Percentiles rank a stretch among this genome's conserved stretches.
These are phyloP conservation scores for Teratosphaeria epicoccoides DNA, from an alignment of 2,329 filamentous ascomycete genomes.

Conservation along the genomic window DNA sequence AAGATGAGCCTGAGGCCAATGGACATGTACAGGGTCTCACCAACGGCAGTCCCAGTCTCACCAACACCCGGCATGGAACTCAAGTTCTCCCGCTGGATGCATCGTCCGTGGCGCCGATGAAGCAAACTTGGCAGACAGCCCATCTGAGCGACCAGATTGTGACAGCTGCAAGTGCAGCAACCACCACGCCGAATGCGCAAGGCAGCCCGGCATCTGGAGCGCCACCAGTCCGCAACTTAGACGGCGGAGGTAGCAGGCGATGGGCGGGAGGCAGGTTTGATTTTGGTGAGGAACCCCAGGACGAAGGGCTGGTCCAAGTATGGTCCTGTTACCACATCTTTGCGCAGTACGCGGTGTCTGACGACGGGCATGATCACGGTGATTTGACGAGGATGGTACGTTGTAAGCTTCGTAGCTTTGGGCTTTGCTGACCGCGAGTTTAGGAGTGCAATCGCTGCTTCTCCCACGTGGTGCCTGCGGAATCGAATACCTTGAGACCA, in stretches of 20 bases:
- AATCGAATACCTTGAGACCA: not conserved
- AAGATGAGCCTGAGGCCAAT: no score
- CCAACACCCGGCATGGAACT: not conserved
- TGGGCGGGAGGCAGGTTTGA: slow-evolving; percentile 24
- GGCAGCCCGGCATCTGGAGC: not conserved
- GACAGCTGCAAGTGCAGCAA: slow-evolving; percentile 1
- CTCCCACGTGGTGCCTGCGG: slow-evolving; percentile 2
- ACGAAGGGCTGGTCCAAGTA: slow-evolving; percentile 11
- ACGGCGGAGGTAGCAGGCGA: slow-evolving; percentile 20
- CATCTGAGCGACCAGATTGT: not conserved
- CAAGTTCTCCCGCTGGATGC: not conserved
- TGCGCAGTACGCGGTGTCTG: slow-evolving; percentile 1
- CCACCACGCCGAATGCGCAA: not conserved
- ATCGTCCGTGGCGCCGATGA: not conserved
- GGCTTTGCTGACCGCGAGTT: not conserved
- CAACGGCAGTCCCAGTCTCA: not conserved
- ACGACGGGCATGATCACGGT: slow-evolving; percentile 10
- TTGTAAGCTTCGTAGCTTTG: not conserved
- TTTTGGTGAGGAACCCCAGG: slow-evolving; percentile 29
- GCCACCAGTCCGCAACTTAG: slow-evolving; percentile 22
- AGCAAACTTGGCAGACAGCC: not conserved
- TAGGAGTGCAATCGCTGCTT: slow-evolving; percentile 18
- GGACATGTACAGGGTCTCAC: not conserved
- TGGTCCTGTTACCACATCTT: slow-evolving; percentile 21
- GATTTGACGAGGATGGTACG: slow-evolving; percentile 9